A percentile compares a stretch with the other conserved stretches of the same genome.
These are phyloP conservation scores for Echria macrotheca DNA, from an alignment of 495 filamentous ascomycete genomes.

Conservation along the genomic window DNA sequence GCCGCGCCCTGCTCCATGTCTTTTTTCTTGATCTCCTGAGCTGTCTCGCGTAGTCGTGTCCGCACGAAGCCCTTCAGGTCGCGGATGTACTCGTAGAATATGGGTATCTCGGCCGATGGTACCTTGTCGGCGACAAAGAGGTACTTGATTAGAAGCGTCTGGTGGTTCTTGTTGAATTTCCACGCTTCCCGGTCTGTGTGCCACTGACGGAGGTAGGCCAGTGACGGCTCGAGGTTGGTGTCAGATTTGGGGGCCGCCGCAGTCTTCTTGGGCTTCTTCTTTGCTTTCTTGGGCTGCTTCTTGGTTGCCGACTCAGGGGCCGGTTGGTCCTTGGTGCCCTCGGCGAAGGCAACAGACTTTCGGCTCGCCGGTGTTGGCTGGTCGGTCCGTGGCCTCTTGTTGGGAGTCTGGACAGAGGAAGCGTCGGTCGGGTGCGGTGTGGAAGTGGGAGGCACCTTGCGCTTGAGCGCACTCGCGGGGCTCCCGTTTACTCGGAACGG, in stretches of 20 bases:
- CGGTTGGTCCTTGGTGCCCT: conserved; percentile 53
- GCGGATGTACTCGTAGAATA: conserved; percentile 63
- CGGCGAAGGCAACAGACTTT: conserved; percentile 76
- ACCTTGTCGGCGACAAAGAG: conserved; percentile 62
- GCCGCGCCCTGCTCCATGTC: conserved; percentile 41
- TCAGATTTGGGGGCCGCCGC: conserved; percentile 25
- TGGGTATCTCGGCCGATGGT: conserved; percentile 56
- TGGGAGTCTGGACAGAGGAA: conserved; percentile 26
- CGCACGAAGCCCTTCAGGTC: conserved; percentile 64
- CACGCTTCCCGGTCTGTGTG: conserved; percentile 58
- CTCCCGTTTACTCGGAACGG: conserved; percentile 18
- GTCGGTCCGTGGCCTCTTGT: conserved; percentile 26
- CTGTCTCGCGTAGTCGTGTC: conserved; percentile 57
- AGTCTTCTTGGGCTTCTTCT: conserved; percentile 34
- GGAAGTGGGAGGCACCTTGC: conserved; percentile 22
- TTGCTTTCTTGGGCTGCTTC: conserved; percentile 17
- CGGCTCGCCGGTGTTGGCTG: conserved; percentile 23
- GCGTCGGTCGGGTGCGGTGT: conserved; percentile 13
- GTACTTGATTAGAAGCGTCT: conserved; percentile 76
- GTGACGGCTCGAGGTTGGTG: conserved; percentile 51
- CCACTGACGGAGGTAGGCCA: conserved; percentile 69
- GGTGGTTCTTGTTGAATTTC: conserved; percentile 93
- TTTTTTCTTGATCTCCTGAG: conserved; percentile 48
- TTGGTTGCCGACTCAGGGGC: background rate
- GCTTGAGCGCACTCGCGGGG: conserved; percentile 31